Conservation (phyloP, 2,329 filamentous ascomycete genomes). For the Grosmannia serpens region DNA sequence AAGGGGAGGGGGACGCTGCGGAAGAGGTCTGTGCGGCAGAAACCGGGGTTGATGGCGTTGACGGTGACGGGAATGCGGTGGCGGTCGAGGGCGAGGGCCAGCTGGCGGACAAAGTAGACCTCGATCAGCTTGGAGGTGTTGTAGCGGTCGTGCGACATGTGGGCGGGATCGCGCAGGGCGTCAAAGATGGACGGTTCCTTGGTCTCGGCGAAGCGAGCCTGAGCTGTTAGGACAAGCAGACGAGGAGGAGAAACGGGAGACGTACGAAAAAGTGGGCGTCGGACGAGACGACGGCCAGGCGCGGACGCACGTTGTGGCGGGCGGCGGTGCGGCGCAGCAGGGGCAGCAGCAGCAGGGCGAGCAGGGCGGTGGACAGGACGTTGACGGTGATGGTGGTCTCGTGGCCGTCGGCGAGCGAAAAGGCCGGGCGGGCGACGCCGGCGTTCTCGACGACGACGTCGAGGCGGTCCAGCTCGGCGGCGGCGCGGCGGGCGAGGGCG, state of each 20-base stretch:
- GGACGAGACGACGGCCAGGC: slow-evolving; percentile 27
- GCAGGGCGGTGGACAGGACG: slow-evolving; percentile 32
- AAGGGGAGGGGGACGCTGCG: slow-evolving; percentile 20
- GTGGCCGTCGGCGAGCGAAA: slow-evolving; percentile 19
- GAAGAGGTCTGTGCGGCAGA: slow-evolving; percentile 30
- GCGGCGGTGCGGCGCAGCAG: slow-evolving; percentile 24
- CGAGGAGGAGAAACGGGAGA: not conserved
- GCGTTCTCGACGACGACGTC: slow-evolving; percentile 33
- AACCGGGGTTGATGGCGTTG: slow-evolving; percentile 28
- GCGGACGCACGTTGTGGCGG: slow-evolving; percentile 21
- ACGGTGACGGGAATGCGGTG: slow-evolving; percentile 22
- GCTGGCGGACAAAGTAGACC: slow-evolving; percentile 19
- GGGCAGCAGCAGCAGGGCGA: slow-evolving; percentile 32
- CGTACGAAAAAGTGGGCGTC: slow-evolving; percentile 22
- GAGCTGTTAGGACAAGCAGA: not conserved
- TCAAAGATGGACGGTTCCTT: slow-evolving; percentile 20
- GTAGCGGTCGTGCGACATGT: slow-evolving; percentile 22
- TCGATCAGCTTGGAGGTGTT: slow-evolving; percentile 23
- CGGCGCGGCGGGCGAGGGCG: slow-evolving; percentile 24
- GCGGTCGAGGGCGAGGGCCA: slow-evolving; percentile 22
- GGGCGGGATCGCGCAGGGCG: slow-evolving; percentile 18
- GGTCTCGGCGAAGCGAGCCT: slow-evolving; percentile 23
- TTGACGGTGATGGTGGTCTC: slow-evolving; percentile 34
- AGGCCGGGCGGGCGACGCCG: slow-evolving; percentile 15
- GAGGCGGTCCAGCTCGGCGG: slow-evolving; percentile 23